These are phyloP conservation scores for Eutrema yunnanense DNA, from an alignment of 345 rosid species.

Conservation along the genomic window DNA sequence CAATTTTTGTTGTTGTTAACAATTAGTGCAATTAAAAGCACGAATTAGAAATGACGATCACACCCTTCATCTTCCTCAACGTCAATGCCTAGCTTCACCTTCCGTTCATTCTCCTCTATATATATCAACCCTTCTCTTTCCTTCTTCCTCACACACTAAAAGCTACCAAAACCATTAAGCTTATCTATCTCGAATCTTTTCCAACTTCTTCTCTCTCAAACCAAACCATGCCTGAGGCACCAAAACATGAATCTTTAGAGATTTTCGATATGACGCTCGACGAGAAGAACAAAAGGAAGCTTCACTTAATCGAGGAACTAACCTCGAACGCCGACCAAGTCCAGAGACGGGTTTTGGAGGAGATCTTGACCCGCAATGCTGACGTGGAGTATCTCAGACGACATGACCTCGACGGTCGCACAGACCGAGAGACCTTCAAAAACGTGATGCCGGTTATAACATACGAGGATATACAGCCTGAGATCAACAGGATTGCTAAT, in stretches of 20 bases:
- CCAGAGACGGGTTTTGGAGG: constrained; percentile 64
- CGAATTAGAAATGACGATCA: not conserved
- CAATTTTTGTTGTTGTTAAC: not conserved
- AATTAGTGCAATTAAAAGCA: constrained; percentile 6
- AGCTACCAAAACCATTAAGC: constrained; percentile 6
- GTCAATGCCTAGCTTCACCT: constrained; percentile 8
- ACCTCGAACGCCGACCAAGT: constrained; percentile 67
- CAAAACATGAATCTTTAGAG: constrained; percentile 31
- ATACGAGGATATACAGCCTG: constrained; percentile 76
- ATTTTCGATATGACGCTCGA: constrained; percentile 29
- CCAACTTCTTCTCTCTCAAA: not conserved
- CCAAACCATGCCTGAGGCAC: constrained; percentile 85
- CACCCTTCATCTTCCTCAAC: constrained; percentile 8
- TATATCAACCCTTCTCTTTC: constrained; percentile 40
- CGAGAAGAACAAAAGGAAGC: constrained; percentile 54
- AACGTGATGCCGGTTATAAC: constrained; percentile 64
- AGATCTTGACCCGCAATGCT: constrained; percentile 81
- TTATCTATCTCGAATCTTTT: not conserved
- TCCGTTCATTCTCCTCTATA: constrained; percentile 19
- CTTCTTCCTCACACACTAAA: constrained; percentile 49
- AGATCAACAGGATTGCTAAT: constrained; percentile 83
- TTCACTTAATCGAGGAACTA: constrained; percentile 75
- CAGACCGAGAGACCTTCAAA: constrained; percentile 75
- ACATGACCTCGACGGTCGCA: constrained; percentile 56
- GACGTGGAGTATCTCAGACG: constrained; percentile 76